Conservation (phyloP, 768 basidiomycete species). For the Kwoniella botswanensis region DNA sequence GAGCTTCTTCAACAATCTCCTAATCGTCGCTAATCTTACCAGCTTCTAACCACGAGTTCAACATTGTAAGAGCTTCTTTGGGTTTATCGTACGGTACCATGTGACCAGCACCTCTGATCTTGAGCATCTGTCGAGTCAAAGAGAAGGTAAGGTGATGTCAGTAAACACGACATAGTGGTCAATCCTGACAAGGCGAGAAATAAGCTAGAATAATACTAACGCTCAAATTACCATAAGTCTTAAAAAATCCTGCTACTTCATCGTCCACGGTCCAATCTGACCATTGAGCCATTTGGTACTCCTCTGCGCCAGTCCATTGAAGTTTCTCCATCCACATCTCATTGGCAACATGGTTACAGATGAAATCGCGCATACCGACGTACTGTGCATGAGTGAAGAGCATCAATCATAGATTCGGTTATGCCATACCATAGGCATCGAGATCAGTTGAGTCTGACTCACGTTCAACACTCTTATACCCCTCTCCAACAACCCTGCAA, state of each 20-base stretch:
- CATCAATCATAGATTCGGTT: neutral
- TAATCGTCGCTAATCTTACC: slow-evolving; percentile 15
- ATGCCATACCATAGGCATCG: too few species aligned
- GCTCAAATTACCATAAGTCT: slow-evolving; percentile 66
- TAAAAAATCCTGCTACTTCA: slow-evolving; percentile 65
- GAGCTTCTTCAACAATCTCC: neutral
- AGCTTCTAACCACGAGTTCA: slow-evolving; percentile 69
- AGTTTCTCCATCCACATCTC: slow-evolving; percentile 74
- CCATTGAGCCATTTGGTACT: slow-evolving; percentile 62
- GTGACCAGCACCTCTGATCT: slow-evolving; percentile 70
- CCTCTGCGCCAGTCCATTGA: slow-evolving; percentile 71
- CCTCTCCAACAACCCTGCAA: slow-evolving; percentile 74
- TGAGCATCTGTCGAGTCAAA: slow-evolving; percentile 36
- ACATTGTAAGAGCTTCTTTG: slow-evolving; percentile 67
- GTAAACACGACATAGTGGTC: neutral
- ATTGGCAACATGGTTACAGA: slow-evolving; percentile 77
- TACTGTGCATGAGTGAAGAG: slow-evolving; percentile 16
- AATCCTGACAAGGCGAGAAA: neutral
- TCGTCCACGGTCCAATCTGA: slow-evolving; percentile 67
- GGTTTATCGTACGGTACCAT: slow-evolving; percentile 78
- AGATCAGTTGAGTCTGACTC: slow-evolving; percentile 1
- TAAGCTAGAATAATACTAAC: slow-evolving; percentile 30
- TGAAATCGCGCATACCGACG: slow-evolving; percentile 54
- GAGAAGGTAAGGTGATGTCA: neutral
- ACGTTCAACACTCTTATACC: slow-evolving; percentile 69